phyloP scores from a whole-genome alignment of 345 rosid genomes.

The Dipteronia sinensis region DNA sequence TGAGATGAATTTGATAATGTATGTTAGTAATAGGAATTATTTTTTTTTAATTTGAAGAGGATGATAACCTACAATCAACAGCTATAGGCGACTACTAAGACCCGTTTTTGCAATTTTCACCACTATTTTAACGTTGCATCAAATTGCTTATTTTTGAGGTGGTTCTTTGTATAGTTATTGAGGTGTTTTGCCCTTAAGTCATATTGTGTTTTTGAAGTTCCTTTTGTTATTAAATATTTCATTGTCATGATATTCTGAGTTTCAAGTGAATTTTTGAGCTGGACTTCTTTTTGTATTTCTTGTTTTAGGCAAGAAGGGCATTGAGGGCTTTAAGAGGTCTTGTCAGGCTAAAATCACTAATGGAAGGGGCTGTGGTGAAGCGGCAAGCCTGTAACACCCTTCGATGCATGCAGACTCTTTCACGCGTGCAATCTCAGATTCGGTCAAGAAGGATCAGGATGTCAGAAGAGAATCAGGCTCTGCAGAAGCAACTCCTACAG shows the following conservation, averaged over 20 bases:
- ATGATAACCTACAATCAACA: neutral
- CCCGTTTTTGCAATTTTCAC: neutral
- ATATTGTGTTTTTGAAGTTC: neutral
- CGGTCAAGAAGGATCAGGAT: constrained; percentile 74
- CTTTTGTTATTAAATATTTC: neutral
- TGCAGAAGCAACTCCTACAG: constrained; percentile 84
- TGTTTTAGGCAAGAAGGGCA: constrained; percentile 79
- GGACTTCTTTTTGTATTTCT: constrained; percentile 13
- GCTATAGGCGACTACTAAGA: neutral
- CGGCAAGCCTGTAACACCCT: constrained; percentile 82
- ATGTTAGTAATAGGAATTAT: neutral
- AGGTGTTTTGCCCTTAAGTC: neutral
- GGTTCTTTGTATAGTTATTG: neutral
- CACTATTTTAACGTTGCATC: neutral
- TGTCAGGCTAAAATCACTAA: constrained; percentile 73
- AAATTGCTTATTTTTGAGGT: neutral
- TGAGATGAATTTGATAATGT: neutral
- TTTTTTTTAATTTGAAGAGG: neutral
- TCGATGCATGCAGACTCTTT: constrained; percentile 83
- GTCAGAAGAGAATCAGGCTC: constrained; percentile 92
- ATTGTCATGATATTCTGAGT: neutral
- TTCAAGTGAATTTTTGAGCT: constrained; percentile 1
- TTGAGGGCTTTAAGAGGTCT: constrained; percentile 82
- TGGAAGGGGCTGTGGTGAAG: constrained; percentile 84
- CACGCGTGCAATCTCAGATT: constrained; percentile 88